Evolutionary conservation across 169 alveolate species (phyloP), one percentile per base, ranked within the genome.

Genomic region (Pseudocohnilembus persalinus): DNA sequence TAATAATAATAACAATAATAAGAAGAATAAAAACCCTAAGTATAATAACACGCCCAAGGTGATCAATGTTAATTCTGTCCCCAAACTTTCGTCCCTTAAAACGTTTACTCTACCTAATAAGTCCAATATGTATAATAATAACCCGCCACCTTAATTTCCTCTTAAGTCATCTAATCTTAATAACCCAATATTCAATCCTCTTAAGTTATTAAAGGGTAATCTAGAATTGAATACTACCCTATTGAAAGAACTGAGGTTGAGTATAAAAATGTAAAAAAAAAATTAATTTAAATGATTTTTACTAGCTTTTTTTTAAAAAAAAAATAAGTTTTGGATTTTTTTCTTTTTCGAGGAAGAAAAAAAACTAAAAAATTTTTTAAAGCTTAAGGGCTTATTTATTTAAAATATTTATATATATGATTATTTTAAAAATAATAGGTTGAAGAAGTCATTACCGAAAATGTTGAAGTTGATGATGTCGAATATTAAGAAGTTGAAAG

Each of bases 171-270:
- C n/a, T n/a, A n/a, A n/a, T n/a, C n/a, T 49, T 20, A 49, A 49
- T 49, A 49, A 49, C 68, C 4, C 4, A 49, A 49, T 49, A 11
- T 11, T 11, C 20, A 4, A 4, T 11, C 68, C 20, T 49, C 4
- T 20, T 49, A 79, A 86, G 74, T 64, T 0, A 72, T 86, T 4
- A 86, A 86, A 68, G 90, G 90, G 33, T 78, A 86, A 76, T 86
- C 90, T 26, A 86, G 90, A 86, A 80, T 86, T 20, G 90, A 86
- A 81, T 86, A 86, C 75, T 49, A 79, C 33, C 90, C 90, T 31
- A 79, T 73, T 32, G 90, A 86, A 81, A 86, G 83, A 81, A 68
- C 87, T 20, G 82, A 79, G 28, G 80, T 83, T 28, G 90, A 86
- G 33, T 86, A 86, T 30, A 49, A 49, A 49, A 4, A 49, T 11